Evolutionary conservation across 495 filamentous ascomycete species (phyloP).

Genomic region (Penicillium crystallinum): DNA sequence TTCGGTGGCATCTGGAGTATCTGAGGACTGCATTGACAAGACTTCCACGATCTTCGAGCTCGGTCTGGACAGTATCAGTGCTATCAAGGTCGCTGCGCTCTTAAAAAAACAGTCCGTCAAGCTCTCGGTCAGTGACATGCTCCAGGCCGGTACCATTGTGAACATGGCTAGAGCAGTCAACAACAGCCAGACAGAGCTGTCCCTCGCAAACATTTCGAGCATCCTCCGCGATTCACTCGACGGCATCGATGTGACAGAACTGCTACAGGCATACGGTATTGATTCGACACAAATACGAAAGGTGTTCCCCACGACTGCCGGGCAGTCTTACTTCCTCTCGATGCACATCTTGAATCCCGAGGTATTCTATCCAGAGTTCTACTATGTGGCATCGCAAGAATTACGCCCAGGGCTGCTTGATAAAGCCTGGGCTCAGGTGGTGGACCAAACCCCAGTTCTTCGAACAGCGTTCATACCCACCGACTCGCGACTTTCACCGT

Average conservation of each 20-base stretch:
- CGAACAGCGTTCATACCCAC: constrained; percentile 30
- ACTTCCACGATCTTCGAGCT: constrained; percentile 74
- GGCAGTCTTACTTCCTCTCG: constrained; percentile 31
- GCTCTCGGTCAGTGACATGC: constrained; percentile 32
- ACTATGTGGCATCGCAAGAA: constrained; percentile 14
- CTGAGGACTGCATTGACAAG: constrained; percentile 54
- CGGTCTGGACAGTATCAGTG: constrained; percentile 85
- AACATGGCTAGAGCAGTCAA: constrained; percentile 25
- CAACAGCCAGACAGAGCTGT: constrained; percentile 5
- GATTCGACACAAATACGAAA: constrained; percentile 10
- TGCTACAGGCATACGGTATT: constrained; percentile 20
- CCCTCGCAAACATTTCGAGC: constrained; percentile 4
- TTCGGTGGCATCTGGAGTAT: constrained; percentile 55
- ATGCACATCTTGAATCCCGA: constrained; percentile 26
- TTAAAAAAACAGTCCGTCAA: constrained; percentile 27
- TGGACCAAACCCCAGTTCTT: constrained; percentile 20
- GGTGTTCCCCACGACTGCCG: constrained; percentile 26
- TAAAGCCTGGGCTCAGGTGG: constrained; percentile 22
- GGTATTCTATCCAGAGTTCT: constrained; percentile 31
- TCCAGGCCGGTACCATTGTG: constrained; percentile 29
- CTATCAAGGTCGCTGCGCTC: constrained; percentile 51
- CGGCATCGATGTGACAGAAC: constrained; percentile 12
- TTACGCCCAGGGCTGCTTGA: constrained; percentile 16
- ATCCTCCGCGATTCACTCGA: constrained; percentile 14
- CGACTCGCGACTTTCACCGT: constrained; percentile 10